Percentiles rank a stretch among this genome's conserved stretches.
Conservation (phyloP, 2,329 filamentous ascomycete genomes). For the Trichoderma cornu-damae region DNA sequence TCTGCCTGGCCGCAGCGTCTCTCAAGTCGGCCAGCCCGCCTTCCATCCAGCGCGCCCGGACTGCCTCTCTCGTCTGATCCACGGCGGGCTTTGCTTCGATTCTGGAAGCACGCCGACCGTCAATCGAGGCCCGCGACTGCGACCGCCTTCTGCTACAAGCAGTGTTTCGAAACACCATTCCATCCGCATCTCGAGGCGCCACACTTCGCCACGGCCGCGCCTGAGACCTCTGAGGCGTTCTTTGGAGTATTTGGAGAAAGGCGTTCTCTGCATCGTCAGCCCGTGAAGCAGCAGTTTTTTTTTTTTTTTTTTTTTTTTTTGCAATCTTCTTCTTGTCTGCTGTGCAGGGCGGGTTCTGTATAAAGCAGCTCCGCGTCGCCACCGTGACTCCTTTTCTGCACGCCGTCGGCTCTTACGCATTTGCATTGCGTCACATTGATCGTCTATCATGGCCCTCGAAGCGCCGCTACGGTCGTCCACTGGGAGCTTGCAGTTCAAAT, state of each 20-base stretch:
- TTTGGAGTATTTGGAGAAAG: conserved; percentile 23
- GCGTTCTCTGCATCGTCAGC: conserved; percentile 24
- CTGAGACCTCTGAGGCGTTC: conserved; percentile 10
- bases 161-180: conserved; percentile 14
- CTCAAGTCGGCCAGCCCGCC: conserved; percentile 30
- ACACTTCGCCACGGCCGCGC: conserved; percentile 12
- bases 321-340: neutral
- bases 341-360: neutral
- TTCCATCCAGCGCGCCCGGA: conserved; percentile 10
- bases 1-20: conserved; percentile 21
- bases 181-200: conserved; percentile 8
- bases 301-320: neutral
- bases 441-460: conserved; percentile 35
- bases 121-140: conserved; percentile 21
- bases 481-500: conserved; percentile 40
- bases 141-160: conserved; percentile 23
- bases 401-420: neutral
- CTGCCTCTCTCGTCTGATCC: conserved; percentile 16
- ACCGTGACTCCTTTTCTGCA: neutral
- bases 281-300: conserved; percentile 19
- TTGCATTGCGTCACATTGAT: neutral
- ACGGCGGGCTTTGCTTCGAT: conserved; percentile 22
- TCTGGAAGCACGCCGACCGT: conserved; percentile 25
- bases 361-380: conserved; percentile 1
- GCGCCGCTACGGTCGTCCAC: conserved; percentile 59